A percentile compares a stretch with the other conserved stretches of the same genome.
phyloP scores from a whole-genome alignment of 805 yeast species.

The Limtongia smithiae region DNA sequence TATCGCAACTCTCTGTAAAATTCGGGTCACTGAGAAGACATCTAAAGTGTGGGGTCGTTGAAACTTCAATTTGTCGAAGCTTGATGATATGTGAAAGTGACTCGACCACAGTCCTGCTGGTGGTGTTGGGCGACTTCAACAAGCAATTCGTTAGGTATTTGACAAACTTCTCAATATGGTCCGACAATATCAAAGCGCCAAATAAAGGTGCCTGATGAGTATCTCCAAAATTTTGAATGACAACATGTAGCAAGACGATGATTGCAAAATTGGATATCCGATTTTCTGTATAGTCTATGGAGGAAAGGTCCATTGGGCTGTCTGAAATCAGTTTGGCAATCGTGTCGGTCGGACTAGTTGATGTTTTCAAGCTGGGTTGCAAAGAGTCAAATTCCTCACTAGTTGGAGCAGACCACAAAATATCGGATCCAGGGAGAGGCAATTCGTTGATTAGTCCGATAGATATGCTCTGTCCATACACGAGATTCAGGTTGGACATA shows the following conservation, averaged over 20 bases:
- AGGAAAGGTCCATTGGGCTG: not conserved
- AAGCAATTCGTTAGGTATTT: conserved; percentile 6
- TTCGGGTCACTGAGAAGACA: conserved; percentile 4
- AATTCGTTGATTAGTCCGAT: conserved; percentile 24
- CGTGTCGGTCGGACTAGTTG: conserved; percentile 3
- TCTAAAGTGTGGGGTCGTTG: not conserved
- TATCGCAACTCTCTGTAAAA: conserved; percentile 1
- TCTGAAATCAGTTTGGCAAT: conserved; percentile 1
- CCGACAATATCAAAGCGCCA: conserved; percentile 9
- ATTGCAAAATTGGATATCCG: conserved; percentile 10
- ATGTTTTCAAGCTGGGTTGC: not conserved
- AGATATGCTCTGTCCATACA: conserved; percentile 9
- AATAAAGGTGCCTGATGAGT: not conserved
- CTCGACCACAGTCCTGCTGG: conserved; percentile 6
- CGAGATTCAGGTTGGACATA: conserved; percentile 11
- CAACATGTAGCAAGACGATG: conserved; percentile 4
- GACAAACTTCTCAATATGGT: conserved; percentile 4
- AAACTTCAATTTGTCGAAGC: conserved; percentile 1
- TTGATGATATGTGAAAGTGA: conserved; percentile 9
- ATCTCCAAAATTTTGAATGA: conserved; percentile 3
- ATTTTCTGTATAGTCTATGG: conserved; percentile 2
- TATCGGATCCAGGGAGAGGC: conserved; percentile 30
- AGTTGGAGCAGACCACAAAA: conserved; percentile 26
- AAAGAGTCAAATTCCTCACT: conserved; percentile 7
- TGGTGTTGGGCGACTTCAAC: conserved; percentile 6